phyloP scores from a whole-genome alignment of 2,329 filamentous ascomycete genomes.

The Cladophialophora psammophila region DNA sequence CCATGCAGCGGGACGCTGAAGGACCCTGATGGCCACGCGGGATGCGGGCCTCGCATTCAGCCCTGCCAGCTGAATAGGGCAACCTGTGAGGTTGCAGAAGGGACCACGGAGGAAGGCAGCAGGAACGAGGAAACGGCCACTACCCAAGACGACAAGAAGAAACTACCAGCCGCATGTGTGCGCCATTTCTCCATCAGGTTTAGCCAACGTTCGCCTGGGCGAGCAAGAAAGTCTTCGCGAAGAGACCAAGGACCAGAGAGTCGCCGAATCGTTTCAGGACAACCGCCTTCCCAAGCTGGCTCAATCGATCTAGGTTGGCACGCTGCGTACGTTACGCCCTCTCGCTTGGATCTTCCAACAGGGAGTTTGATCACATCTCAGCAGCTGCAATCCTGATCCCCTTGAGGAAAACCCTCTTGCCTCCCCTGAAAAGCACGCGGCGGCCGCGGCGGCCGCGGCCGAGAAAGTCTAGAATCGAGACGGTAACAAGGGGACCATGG shows the following conservation, averaged over 20 bases:
- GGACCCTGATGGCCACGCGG: neutral
- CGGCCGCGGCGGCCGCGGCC: no score
- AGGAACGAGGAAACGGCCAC: neutral
- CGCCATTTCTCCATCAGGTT: constrained; percentile 12
- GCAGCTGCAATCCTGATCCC: neutral
- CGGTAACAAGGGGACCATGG: constrained; percentile 2
- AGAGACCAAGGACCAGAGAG: neutral
- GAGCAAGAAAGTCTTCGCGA: neutral
- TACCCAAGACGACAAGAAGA: neutral
- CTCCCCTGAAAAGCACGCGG: constrained; percentile 7
- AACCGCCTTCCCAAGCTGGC: constrained; percentile 11
- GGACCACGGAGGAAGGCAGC: neutral
- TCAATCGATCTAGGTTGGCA: neutral
- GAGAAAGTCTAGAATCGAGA: constrained; percentile 20
- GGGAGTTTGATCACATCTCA: constrained; percentile 4
- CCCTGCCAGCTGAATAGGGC: constrained; percentile 9
- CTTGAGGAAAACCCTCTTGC: neutral
- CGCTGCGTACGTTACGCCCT: neutral
- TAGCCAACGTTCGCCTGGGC: neutral
- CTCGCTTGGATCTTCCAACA: neutral
- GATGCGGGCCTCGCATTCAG: constrained; percentile 8
- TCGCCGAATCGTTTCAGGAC: constrained; percentile 1
- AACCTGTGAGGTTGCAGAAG: constrained; percentile 4
- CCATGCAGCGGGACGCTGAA: neutral
- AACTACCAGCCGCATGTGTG: constrained; percentile 10